Conservation (phyloP, 139 green algal species). For the Chlamydomonas eustigma region DNA sequence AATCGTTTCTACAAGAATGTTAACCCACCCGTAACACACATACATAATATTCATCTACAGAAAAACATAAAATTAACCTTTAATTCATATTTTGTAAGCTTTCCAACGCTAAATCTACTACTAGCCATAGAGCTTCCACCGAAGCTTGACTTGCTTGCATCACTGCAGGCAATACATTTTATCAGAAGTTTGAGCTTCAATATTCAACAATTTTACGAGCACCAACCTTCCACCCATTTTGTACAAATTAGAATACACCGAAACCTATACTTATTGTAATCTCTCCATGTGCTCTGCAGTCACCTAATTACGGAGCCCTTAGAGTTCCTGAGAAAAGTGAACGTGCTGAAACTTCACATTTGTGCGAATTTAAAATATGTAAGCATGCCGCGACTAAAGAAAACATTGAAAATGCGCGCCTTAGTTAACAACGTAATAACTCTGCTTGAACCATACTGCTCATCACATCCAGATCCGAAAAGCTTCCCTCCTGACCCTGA, state of each 20-base stretch:
- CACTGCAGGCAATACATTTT: not conserved
- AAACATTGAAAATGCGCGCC: too few relatives aligned
- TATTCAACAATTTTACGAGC: not conserved
- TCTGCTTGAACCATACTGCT: not conserved
- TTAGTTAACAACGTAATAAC: not conserved
- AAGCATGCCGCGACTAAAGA: too few relatives aligned
- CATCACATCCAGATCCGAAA: not conserved
- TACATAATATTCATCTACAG: too few relatives aligned
- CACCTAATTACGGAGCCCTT: too few relatives aligned
- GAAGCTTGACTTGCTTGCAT: not conserved
- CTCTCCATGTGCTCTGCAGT: too few relatives aligned
- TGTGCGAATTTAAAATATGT: too few relatives aligned
- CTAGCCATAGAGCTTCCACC: slow-evolving; percentile 22
- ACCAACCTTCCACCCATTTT: not conserved
- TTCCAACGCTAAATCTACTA: slow-evolving; percentile 24
- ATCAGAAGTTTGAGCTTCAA: not conserved
- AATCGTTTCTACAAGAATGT: slow-evolving; percentile 19
- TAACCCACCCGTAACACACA: too few relatives aligned
- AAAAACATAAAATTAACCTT: too few relatives aligned
- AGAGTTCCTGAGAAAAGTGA: too few relatives aligned
- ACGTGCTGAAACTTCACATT: too few relatives aligned
- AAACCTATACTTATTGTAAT: too few relatives aligned
- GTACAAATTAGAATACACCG: not conserved
- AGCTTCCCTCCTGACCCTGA: not conserved
- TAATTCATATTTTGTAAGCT: slow-evolving; percentile 41